Evolutionary conservation across 164 flowering plant species (phyloP), one percentile per base, ranked within the genome.

Genomic region (Houttuynia cordata): DNA sequence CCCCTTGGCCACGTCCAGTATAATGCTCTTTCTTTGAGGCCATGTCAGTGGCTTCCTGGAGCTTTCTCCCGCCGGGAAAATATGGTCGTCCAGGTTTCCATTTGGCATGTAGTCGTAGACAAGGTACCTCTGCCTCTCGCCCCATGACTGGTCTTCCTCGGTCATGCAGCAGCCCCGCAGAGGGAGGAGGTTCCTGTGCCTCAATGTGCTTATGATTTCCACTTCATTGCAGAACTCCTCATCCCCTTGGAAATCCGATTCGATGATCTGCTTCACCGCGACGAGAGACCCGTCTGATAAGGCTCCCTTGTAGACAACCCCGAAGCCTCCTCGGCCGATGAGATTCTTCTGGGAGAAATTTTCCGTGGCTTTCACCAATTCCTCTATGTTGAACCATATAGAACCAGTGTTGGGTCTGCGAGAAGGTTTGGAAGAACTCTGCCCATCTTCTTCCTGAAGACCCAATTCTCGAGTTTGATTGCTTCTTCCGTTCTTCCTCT

Each of bases 21-120:
- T 80, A 54, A 88, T 80, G 70, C 67, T 73, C 75, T 79, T 88
- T 66, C 89, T 74, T 57, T 80, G 80, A 61, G 87, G 86, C 96
- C 91, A 88, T 45, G 75, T 80, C 67, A 88, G 60, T 22, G 71
- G 68, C 19, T 51, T 67, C 47, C 37, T 20, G 12, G 63, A 52
- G 57, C 50, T 23, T 59, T 56, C 24, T 21, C 53, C 61, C 3
- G 57, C 21, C 1, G 72, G 17, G 10, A 69, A 66, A 64, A 85
- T 60, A 68, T 78, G 84, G 52, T 81, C 84, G 22, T 79, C 76
- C 13, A 89, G 75, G 64, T 78, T 89, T 19, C 93, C 96, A 72
- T 84, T 84, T 0, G 85, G 79, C 96, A 86, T 89, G 74, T 74
- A 82, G 58, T 84, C 93, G 25, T 89, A 83, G 0, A 87, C 83